phyloP scores from a whole-genome alignment of 306 rosid species.

The Fagus sylvatica region DNA sequence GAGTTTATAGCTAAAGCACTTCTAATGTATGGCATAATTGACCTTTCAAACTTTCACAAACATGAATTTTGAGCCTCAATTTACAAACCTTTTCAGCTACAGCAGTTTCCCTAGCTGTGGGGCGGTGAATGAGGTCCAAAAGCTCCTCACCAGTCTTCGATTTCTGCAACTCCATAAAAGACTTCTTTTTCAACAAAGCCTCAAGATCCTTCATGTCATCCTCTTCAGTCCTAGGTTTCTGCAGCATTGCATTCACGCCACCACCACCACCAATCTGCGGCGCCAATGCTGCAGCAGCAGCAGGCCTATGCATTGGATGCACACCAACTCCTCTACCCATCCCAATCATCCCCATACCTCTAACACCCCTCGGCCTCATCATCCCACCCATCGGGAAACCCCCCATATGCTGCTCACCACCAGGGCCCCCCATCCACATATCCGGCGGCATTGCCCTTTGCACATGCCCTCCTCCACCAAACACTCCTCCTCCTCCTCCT shows the following conservation, averaged over 20 bases:
- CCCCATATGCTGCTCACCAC: conserved; percentile 55
- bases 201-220: conserved; percentile 90
- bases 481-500: conserved; percentile 59
- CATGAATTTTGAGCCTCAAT: neutral
- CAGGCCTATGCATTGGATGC: conserved; percentile 64
- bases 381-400: conserved; percentile 50
- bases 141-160: conserved; percentile 96
- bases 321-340: conserved; percentile 62
- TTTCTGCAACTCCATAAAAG: conserved; percentile 76
- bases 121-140: conserved; percentile 90
- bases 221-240: conserved; percentile 60
- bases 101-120: conserved; percentile 93
- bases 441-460: conserved; percentile 65
- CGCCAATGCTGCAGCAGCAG: conserved; percentile 41
- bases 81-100: conserved; percentile 90
- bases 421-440: conserved; percentile 80
- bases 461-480: conserved; percentile 60
- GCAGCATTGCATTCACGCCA: conserved; percentile 46
- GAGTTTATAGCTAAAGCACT: no score
- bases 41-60: neutral
- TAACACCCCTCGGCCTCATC: conserved; percentile 59
- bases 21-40: no score
- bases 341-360: conserved; percentile 63
- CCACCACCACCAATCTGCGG: conserved; percentile 48
- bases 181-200: conserved; percentile 88